These are phyloP conservation scores for Candida ortonii DNA, from an alignment of 805 yeast genomes.

Conservation along the genomic window DNA sequence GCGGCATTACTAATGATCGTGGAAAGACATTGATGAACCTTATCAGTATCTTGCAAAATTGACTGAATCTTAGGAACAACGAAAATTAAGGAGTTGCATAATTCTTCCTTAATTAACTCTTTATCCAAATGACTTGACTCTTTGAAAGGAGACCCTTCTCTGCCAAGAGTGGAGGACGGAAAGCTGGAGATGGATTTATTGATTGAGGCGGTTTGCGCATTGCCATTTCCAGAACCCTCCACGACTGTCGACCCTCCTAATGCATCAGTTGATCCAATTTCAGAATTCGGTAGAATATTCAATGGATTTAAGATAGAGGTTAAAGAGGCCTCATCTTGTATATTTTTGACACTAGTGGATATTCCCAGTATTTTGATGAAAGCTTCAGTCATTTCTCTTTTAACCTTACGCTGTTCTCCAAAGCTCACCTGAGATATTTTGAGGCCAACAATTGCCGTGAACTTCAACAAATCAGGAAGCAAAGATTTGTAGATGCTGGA, in stretches of 20 bases:
- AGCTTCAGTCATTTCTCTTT: slow-evolving; percentile 45
- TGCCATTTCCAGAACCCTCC: not conserved
- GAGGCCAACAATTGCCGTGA: slow-evolving; percentile 48
- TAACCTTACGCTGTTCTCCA: slow-evolving; percentile 57
- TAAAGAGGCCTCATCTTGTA: slow-evolving; percentile 19
- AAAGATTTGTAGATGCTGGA: slow-evolving; percentile 45
- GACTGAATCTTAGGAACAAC: slow-evolving; percentile 40
- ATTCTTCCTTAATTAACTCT: slow-evolving; percentile 39
- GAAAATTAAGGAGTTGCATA: slow-evolving; percentile 39
- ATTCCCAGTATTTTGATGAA: slow-evolving; percentile 26
- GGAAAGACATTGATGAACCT: slow-evolving; percentile 46
- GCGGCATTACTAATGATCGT: slow-evolving; percentile 53
- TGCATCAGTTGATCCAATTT: slow-evolving; percentile 10
- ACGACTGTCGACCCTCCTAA: not conserved
- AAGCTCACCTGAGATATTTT: slow-evolving; percentile 58
- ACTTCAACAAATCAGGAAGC: slow-evolving; percentile 51
- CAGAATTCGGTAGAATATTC: slow-evolving; percentile 21
- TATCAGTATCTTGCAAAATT: slow-evolving; percentile 60
- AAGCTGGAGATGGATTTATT: slow-evolving; percentile 2
- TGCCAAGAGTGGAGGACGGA: slow-evolving; percentile 4
- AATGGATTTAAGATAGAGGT: slow-evolving; percentile 23
- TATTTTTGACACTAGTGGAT: slow-evolving; percentile 23
- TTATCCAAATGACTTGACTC: slow-evolving; percentile 15
- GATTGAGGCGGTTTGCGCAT: slow-evolving; percentile 3
- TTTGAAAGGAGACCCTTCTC: slow-evolving; percentile 14